Conservation (phyloP, 1,284 basidiomycete species). For the Stygiomarasmius scandens region DNA sequence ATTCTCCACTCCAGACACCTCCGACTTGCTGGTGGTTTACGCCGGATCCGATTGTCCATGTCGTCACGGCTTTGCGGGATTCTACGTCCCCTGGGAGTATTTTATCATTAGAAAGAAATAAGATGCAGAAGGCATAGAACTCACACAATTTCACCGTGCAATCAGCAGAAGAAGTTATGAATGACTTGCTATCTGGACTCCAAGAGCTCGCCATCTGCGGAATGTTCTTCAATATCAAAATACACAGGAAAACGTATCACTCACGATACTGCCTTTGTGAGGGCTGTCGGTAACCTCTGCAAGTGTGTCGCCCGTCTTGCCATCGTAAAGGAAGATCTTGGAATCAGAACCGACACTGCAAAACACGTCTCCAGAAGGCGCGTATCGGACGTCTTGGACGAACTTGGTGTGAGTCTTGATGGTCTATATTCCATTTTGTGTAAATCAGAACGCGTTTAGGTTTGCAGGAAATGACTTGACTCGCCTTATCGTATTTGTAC, state of each 20-base stretch:
- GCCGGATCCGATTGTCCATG: constrained; percentile 74
- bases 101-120: neutral
- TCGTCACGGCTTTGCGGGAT: constrained; percentile 63
- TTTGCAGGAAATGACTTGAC: neutral
- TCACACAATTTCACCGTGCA: constrained; percentile 86
- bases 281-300: constrained; percentile 65
- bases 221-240: neutral
- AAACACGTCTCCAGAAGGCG: constrained; percentile 82
- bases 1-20: constrained; percentile 77
- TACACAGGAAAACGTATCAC: constrained; percentile 31
- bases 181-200: constrained; percentile 72
- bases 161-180: constrained; percentile 88
- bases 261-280: constrained; percentile 78
- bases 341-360: constrained; percentile 91
- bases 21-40: constrained; percentile 86
- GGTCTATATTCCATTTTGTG: constrained; percentile 44
- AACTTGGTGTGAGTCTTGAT: constrained; percentile 92
- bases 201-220: constrained; percentile 77
- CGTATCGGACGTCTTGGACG: constrained; percentile 89
- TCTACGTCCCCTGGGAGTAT: constrained; percentile 73
- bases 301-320: constrained; percentile 83
- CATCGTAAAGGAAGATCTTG: constrained; percentile 92
- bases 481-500: constrained; percentile 87
- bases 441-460: neutral
- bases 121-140: constrained; percentile 23